These are phyloP conservation scores for Hibiscus syriacus DNA, from an alignment of 345 rosid species.

Conservation along the genomic window DNA sequence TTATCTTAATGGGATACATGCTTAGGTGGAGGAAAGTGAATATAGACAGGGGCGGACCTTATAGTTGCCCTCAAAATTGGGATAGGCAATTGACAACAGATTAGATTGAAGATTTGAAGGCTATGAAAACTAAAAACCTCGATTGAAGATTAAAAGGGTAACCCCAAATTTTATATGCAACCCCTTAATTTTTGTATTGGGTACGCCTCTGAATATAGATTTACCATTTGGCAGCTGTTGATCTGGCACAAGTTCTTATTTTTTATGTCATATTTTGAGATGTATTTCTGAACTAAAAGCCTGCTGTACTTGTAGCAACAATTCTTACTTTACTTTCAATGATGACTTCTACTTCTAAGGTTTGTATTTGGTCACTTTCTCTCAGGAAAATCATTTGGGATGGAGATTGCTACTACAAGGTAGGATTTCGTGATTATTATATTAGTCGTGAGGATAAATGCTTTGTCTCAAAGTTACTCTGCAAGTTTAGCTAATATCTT, in stretches of 20 bases:
- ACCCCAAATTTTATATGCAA: too few relatives aligned
- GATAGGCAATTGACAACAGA: too few relatives aligned
- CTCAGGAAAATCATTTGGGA: slow-evolving; percentile 10
- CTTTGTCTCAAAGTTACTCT: neutral
- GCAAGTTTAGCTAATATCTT: neutral
- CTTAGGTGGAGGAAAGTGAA: neutral
- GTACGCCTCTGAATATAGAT: neutral
- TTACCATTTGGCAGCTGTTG: neutral
- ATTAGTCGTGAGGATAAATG: neutral
- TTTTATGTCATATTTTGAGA: neutral
- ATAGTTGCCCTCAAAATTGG: too few relatives aligned
- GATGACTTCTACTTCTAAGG: neutral
- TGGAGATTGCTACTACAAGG: slow-evolving; percentile 40
- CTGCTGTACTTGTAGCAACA: neutral
- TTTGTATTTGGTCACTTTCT: neutral
- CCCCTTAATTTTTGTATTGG: too few relatives aligned
- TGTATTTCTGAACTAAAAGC: neutral
- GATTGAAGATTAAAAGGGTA: too few relatives aligned
- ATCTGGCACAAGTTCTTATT: neutral
- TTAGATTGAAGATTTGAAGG: too few relatives aligned
- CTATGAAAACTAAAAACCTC: too few relatives aligned
- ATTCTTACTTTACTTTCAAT: neutral
- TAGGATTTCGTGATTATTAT: slow-evolving; percentile 9
- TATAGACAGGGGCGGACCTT: too few relatives aligned
- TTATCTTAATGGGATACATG: neutral